These are phyloP conservation scores for Candida neerlandica DNA, from an alignment of 1,139 yeast species.

Conservation along the genomic window DNA sequence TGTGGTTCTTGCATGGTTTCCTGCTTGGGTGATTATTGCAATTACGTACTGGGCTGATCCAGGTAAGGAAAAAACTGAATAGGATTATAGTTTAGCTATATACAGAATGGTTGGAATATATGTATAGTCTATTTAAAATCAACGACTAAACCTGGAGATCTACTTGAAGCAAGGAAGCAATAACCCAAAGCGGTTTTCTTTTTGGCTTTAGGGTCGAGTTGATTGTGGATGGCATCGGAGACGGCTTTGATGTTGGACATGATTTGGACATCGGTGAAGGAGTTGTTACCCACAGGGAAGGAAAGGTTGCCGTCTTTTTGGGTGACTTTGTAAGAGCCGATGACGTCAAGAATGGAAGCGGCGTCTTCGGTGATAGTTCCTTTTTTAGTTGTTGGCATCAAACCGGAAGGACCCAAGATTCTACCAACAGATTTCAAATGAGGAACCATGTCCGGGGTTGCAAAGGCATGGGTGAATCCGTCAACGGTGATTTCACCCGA, in stretches of 20 bases:
- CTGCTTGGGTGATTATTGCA: constrained; percentile 70
- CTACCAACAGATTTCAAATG: constrained; percentile 70
- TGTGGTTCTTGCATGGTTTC: constrained; percentile 75
- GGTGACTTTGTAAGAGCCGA: constrained; percentile 63
- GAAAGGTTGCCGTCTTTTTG: constrained; percentile 63
- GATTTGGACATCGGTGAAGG: constrained; percentile 77
- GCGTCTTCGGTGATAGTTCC: constrained; percentile 84
- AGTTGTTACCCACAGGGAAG: constrained; percentile 76
- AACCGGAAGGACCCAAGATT: constrained; percentile 82
- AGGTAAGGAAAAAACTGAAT: constrained; percentile 8
- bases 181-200: constrained; percentile 16
- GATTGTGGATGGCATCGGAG: constrained; percentile 57
- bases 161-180: constrained; percentile 13
- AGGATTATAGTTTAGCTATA: constrained; percentile 3
- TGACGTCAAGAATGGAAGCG: constrained; percentile 21
- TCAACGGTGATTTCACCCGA: constrained; percentile 56
- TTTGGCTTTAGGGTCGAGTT: constrained; percentile 14
- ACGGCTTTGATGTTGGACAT: constrained; percentile 73
- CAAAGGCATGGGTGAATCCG: constrained; percentile 75
- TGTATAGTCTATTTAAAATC: constrained; percentile 13
- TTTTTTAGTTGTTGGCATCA: constrained; percentile 84
- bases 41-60: constrained; percentile 19
- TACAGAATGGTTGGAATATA: constrained; percentile 7
- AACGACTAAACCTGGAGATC: constrained; percentile 17
- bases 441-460: constrained; percentile 77